Conservation (phyloP, 176 grass and related monocot genomes). For the Tillandsia fasciculata region DNA sequence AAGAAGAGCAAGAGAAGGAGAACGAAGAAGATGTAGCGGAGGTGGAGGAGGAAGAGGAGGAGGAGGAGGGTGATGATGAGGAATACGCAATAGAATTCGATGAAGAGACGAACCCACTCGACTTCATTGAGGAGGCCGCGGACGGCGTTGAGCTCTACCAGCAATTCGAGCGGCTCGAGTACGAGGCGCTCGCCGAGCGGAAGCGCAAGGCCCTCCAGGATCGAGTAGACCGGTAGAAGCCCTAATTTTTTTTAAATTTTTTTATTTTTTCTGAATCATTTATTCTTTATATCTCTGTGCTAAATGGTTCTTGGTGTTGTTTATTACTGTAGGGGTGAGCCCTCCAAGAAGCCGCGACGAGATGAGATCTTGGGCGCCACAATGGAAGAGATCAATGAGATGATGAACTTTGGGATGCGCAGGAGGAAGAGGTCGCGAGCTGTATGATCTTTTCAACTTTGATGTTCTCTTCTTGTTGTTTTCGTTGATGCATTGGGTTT, state of each 20-base stretch:
- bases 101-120: slow-evolving; percentile 26
- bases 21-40: slow-evolving; percentile 10
- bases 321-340: slow-evolving; percentile 27
- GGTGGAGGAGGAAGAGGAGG: slow-evolving; percentile 14
- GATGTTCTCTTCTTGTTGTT: neutral
- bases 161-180: slow-evolving; percentile 40
- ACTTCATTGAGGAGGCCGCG: slow-evolving; percentile 19
- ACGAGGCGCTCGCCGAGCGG: slow-evolving; percentile 45
- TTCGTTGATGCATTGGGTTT: neutral
- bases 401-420: slow-evolving; percentile 74
- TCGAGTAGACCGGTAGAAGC: slow-evolving; percentile 13
- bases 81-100: slow-evolving; percentile 25
- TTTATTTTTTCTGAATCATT: neutral
- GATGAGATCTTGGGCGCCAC: slow-evolving; percentile 55
- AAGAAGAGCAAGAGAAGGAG: neutral
- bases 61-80: slow-evolving; percentile 24
- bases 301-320: slow-evolving; percentile 5
- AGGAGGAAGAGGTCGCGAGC: slow-evolving; percentile 43
- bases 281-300: neutral
- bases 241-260: neutral
- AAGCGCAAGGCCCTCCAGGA: slow-evolving; percentile 64
- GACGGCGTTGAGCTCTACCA: slow-evolving; percentile 36
- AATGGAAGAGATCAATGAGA: slow-evolving; percentile 61
- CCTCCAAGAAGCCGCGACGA: slow-evolving; percentile 43
- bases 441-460: slow-evolving; percentile 18